phyloP scores from a whole-genome alignment of 345 rosid species.

The Pugionium dolabratum region DNA sequence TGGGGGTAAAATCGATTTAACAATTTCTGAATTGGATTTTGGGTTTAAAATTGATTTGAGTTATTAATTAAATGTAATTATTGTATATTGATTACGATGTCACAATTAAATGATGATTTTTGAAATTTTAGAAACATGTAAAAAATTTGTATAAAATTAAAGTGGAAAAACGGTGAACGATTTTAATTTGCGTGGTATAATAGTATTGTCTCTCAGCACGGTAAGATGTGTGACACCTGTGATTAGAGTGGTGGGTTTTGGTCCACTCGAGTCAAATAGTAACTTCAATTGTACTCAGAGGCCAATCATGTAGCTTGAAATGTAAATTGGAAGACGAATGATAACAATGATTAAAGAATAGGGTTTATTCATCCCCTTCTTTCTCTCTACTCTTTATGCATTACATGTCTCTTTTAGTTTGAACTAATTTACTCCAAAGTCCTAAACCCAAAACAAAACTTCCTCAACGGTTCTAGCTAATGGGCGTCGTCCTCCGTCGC shows the following conservation, averaged over 20 bases:
- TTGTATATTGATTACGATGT: too few relatives aligned
- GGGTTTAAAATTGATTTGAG: too few relatives aligned
- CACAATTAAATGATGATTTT: too few relatives aligned
- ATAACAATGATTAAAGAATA: constrained; percentile 16
- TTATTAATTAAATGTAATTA: too few relatives aligned
- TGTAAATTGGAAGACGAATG: constrained; percentile 12
- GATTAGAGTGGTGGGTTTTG: constrained; percentile 2
- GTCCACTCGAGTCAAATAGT: constrained; percentile 18
- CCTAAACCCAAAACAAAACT: constrained; percentile 9
- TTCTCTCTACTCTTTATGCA: constrained; percentile 3
- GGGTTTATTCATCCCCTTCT: neutral
- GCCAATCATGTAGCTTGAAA: constrained; percentile 14
- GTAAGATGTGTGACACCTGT: neutral
- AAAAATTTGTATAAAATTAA: too few relatives aligned
- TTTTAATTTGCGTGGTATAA: too few relatives aligned
- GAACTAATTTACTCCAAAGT: constrained; percentile 10
- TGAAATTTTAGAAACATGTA: too few relatives aligned
- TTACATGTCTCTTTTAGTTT: constrained; percentile 14
- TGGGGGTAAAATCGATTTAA: too few relatives aligned
- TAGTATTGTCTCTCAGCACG: neutral
- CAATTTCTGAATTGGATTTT: too few relatives aligned
- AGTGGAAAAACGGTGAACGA: too few relatives aligned
- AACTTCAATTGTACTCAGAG: constrained; percentile 16
- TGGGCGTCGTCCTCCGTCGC: constrained; percentile 24
- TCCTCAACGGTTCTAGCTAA: constrained; percentile 12